These are phyloP conservation scores for Amylostereum areolatum DNA, from an alignment of 1,284 basidiomycete species.

Conservation along the genomic window DNA sequence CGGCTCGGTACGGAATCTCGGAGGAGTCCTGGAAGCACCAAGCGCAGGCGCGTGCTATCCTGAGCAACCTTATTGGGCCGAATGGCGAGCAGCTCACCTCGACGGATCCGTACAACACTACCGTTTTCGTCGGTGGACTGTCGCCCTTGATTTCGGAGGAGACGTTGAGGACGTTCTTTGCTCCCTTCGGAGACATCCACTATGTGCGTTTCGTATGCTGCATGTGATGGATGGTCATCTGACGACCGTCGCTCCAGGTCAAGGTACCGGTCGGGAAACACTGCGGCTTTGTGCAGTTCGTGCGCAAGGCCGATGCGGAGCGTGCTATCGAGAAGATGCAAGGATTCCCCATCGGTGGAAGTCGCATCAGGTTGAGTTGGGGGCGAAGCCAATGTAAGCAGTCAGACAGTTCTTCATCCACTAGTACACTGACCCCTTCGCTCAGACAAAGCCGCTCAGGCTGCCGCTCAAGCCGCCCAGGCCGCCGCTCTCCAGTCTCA, in stretches of 20 bases:
- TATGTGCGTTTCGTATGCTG: conserved; percentile 47
- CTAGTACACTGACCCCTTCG: conserved; percentile 5
- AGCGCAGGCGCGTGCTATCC: conserved; percentile 70
- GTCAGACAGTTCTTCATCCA: background rate
- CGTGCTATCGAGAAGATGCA: conserved; percentile 94
- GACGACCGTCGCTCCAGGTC: conserved; percentile 44
- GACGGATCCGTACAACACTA: conserved; percentile 87
- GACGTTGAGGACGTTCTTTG: conserved; percentile 82
- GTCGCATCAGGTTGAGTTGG: conserved; percentile 88
- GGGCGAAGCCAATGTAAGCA: conserved; percentile 82
- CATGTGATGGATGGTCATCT: conserved; percentile 4
- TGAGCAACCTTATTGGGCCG: conserved; percentile 75
- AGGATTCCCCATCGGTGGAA: conserved; percentile 89
- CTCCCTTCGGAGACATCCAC: conserved; percentile 87
- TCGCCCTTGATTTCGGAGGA: conserved; percentile 85
- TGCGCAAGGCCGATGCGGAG: conserved; percentile 87
- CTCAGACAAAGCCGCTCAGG: conserved; percentile 80
- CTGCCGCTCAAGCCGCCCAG: conserved; percentile 70
- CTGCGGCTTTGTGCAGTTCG: conserved; percentile 94
- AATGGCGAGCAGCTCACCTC: conserved; percentile 81
- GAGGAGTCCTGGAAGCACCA: conserved; percentile 82
- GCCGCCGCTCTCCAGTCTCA: conserved; percentile 58
- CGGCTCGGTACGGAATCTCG: conserved; percentile 48
- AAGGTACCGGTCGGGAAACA: conserved; percentile 95
- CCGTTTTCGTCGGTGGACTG: conserved; percentile 87